Evolutionary conservation across 768 basidiomycete genomes (phyloP), one percentile per base, ranked within the genome.

Genomic region (Mycena kentingensis): DNA sequence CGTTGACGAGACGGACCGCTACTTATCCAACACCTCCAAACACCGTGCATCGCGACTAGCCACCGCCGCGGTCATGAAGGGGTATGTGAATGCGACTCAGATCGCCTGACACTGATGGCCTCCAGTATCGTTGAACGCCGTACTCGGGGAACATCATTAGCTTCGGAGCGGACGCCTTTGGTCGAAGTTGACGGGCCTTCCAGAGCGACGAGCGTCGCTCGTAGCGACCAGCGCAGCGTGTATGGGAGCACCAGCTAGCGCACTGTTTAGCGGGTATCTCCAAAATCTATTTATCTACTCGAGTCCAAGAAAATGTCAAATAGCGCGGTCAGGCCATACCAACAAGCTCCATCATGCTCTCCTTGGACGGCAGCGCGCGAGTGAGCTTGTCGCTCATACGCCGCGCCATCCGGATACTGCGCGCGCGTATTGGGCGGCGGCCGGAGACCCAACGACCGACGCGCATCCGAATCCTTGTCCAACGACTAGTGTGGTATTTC

Each of bases 1-100:
- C 48, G 88, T 96, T 26, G 94, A 96, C 63, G 94, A 97, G 70
- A 96, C 93, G 2, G 94, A 97, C 70, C 79, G 85, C 24, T 95
- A 88, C 60, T 85, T 90, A 58, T 90, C 93, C 60, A 97, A 96
- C 63, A 84, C 84, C 42, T 85, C 83, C 46, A 94, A 93, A 65
- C 79, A 78, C 52, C 73, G 77, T 7, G 93, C 90, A 0, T 84
- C 79, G 57, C 77, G 94, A 13, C 68, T 79, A 53, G 87, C 85
- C 12, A 91, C 85, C 12, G 81, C 87, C 7, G 80, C 82, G 7
- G 78, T 92, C 32, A 92, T 95, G 88, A 77, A 82, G 63, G 88
- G 89, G 88, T 89, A 27, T 28, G 78, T 69, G n/a, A n/a, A n/a
- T 15, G 22, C 55, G 52, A 42, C n/a, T 13, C 19, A 22, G n/a